phyloP scores from a whole-genome alignment of 2,329 filamentous ascomycete genomes.

The Colletotrichum limetticola region DNA sequence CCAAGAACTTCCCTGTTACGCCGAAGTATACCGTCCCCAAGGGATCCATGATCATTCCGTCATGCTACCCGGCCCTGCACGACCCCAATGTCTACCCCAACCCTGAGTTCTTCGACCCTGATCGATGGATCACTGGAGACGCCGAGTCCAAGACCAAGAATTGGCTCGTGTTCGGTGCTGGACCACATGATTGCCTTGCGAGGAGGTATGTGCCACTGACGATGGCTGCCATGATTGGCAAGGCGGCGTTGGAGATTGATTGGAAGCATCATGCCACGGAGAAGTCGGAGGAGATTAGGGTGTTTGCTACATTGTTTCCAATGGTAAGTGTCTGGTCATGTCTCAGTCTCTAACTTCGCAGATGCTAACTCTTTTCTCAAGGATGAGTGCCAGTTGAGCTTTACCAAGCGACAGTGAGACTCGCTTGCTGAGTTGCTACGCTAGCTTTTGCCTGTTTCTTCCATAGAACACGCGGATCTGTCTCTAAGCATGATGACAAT shows the following conservation, averaged over 20 bases:
- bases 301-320: conserved; percentile 61
- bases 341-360: neutral
- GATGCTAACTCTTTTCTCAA: conserved; percentile 33
- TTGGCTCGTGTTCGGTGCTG: conserved; percentile 64
- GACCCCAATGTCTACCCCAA: conserved; percentile 59
- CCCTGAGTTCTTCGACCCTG: conserved; percentile 59
- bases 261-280: conserved; percentile 61
- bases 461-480: neutral
- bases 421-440: neutral
- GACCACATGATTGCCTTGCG: conserved; percentile 61
- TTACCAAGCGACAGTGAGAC: conserved; percentile 42
- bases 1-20: conserved; percentile 58
- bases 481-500: neutral
- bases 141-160: conserved; percentile 62
- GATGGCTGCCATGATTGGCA: conserved; percentile 64
- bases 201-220: conserved; percentile 60
- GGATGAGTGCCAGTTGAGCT: conserved; percentile 50
- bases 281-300: conserved; percentile 60
- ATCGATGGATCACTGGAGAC: conserved; percentile 63
- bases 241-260: conserved; percentile 60
- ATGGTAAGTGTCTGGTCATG: conserved; percentile 49
- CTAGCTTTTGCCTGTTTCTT: neutral
- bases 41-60: conserved; percentile 60
- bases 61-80: conserved; percentile 62
- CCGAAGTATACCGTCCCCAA: conserved; percentile 60